Evolutionary conservation across 2,329 filamentous ascomycete genomes (phyloP), one percentile per base, ranked within the genome.

Genomic region (Colletotrichum graminicola): DNA sequence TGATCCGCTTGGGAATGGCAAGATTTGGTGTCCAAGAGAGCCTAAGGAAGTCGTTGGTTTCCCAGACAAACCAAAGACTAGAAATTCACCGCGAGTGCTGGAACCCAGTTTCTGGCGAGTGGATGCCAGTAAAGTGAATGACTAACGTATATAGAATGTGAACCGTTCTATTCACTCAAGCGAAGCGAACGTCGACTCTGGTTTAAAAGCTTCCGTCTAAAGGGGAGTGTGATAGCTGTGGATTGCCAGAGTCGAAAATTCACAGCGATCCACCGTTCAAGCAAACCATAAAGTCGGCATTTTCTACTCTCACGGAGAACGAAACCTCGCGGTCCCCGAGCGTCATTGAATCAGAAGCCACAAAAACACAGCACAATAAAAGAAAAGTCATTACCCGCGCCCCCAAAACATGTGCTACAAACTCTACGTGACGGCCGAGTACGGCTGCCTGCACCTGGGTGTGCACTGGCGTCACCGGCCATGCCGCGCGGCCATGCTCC

Each of bases 161-260:
- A 51, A 8, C 14, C 23, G 3, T n/a, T 29, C 3, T 12, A 47
- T 47, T n/a, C 45, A 29, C 23, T 8, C 1, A 16, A 29, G 49
- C 47, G 26, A 29, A 18, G 49, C 14, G 39, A 6, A 43, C 8
- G 41, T 43, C 2, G 2, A 18, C 2, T 18, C 14, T 21, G 14
- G 6, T 21, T 51, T 16, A 10, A 29, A 2, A 29, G 5, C 5
- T 3, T 21, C 12, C 16, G 14, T 7, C 3, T 5, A 5, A 3
- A 10, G 8, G 6, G 1, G 16, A 52, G 2, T 18, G 0, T 5
- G 7, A 2, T 10, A 10, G 16, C 6, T 10, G 11, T 16, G 14
- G 2, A 5, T 32, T 10, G 16, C 23, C 14, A 52, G 10, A 21
- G 0, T 10, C 26, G 14, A 32, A 2, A 18, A 21, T 2, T 5